Percentiles rank a stretch among this genome's conserved stretches.
These are phyloP conservation scores for Grigorovia yakushimaensis DNA, from an alignment of 805 yeast genomes.

Conservation along the genomic window DNA sequence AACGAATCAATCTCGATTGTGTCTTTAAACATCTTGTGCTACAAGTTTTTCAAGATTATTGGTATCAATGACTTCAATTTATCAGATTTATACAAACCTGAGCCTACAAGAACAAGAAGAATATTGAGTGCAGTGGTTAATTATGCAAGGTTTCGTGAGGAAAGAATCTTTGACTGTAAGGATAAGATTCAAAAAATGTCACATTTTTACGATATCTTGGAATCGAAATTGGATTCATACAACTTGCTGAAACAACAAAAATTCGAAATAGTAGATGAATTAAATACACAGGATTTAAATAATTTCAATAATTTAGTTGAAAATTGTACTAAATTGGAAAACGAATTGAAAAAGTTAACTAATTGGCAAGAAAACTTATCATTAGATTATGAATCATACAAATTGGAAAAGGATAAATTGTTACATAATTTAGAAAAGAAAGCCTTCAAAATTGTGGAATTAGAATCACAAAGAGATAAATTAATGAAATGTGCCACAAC, in stretches of 20 bases:
- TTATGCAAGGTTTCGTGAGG: constrained; percentile 76
- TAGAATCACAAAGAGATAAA: constrained; percentile 49
- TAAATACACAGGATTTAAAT: constrained; percentile 6
- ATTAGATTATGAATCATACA: constrained; percentile 53
- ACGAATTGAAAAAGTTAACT: constrained; percentile 51
- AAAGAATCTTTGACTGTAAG: constrained; percentile 60
- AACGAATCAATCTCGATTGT: constrained; percentile 12
- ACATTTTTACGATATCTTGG: constrained; percentile 36
- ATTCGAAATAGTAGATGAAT: constrained; percentile 27
- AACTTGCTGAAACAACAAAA: constrained; percentile 30
- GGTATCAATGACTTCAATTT: constrained; percentile 72
- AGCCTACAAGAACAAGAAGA: constrained; percentile 51
- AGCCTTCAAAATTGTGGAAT: constrained; percentile 45
- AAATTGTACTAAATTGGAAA: constrained; percentile 49
- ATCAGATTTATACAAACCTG: constrained; percentile 70
- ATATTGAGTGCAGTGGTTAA: constrained; percentile 76
- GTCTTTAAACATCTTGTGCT: constrained; percentile 39
- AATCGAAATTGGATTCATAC: constrained; percentile 35
- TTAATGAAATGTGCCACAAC: constrained; percentile 51
- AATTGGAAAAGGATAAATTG: constrained; percentile 48
- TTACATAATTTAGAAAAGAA: constrained; percentile 52
- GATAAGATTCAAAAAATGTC: constrained; percentile 48
- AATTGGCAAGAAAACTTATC: constrained; percentile 53
- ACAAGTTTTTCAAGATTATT: constrained; percentile 55
- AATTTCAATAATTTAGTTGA: constrained; percentile 36